phyloP scores from a whole-genome alignment of 2,329 filamentous ascomycete species.

The Fonsecaea pedrosoi region DNA sequence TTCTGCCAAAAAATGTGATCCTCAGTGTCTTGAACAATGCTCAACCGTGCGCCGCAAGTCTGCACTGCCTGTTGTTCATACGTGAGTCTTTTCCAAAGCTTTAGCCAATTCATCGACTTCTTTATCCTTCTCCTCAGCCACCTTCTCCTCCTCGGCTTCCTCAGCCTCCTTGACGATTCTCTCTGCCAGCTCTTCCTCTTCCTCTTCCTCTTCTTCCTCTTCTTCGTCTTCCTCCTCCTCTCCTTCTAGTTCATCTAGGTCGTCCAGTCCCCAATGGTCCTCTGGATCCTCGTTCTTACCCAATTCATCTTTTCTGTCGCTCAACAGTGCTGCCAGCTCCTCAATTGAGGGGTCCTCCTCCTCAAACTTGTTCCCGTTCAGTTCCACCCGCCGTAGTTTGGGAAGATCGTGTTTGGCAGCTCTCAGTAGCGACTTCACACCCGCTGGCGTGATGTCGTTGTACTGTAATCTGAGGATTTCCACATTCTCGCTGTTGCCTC shows the following conservation, averaged over 20 bases:
- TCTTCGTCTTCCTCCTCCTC: slow-evolving; percentile 72
- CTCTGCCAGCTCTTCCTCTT: slow-evolving; percentile 71
- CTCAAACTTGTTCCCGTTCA: slow-evolving; percentile 94
- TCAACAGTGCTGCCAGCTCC: slow-evolving; percentile 72
- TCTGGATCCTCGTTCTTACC: slow-evolving; percentile 69
- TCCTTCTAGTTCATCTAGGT: slow-evolving; percentile 83
- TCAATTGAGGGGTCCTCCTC: slow-evolving; percentile 80
- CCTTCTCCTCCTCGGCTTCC: slow-evolving; percentile 64
- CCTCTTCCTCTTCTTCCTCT: slow-evolving; percentile 69
- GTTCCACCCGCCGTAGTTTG: slow-evolving; percentile 80
- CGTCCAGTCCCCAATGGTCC: slow-evolving; percentile 83
- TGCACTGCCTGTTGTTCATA: slow-evolving; percentile 12
- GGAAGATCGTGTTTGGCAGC: slow-evolving; percentile 74
- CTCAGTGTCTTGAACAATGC: not conserved
- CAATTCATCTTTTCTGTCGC: slow-evolving; percentile 76
- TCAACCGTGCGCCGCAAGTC: slow-evolving; percentile 6
- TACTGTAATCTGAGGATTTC: slow-evolving; percentile 85
- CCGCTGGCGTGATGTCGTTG: slow-evolving; percentile 86
- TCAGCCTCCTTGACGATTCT: slow-evolving; percentile 78
- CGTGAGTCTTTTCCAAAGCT: slow-evolving; percentile 72
- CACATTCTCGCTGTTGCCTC: slow-evolving; percentile 78
- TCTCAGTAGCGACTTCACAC: slow-evolving; percentile 72
- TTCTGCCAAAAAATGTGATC: slow-evolving; percentile 2
- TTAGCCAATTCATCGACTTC: slow-evolving; percentile 82
- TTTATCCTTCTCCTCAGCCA: slow-evolving; percentile 75